Conservation (phyloP, 2,329 filamentous ascomycete genomes). For the Juglanconis oblonga region DNA sequence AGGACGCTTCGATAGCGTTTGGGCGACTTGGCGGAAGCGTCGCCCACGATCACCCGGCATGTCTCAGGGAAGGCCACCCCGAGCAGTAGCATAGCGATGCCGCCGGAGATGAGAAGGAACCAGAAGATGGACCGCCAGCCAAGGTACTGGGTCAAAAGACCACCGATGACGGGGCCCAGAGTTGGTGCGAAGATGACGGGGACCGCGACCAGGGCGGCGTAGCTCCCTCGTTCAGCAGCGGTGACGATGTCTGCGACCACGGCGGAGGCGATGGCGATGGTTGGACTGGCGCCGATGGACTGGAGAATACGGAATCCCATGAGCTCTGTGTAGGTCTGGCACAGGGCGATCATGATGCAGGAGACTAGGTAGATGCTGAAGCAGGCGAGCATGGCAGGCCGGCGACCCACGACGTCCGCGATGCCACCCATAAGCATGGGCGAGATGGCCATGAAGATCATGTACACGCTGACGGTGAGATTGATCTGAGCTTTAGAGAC, state of each 20-base stretch:
- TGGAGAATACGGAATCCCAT: conserved; percentile 55
- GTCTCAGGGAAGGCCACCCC: conserved; percentile 43
- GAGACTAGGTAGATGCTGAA: conserved; percentile 52
- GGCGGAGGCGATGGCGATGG: conserved; percentile 53
- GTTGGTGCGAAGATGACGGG: conserved; percentile 43
- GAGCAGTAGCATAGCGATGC: conserved; percentile 36
- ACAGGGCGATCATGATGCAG: conserved; percentile 50
- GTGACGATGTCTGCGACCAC: conserved; percentile 64
- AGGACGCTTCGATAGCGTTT: conserved; percentile 22
- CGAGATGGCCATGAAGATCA: conserved; percentile 58
- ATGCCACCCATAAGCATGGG: conserved; percentile 48
- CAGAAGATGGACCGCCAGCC: conserved; percentile 56
- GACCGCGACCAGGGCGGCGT: conserved; percentile 50
- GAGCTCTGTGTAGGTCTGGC: conserved; percentile 46
- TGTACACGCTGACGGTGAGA: conserved; percentile 52
- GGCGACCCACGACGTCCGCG: conserved; percentile 51
- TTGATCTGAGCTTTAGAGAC: conserved; percentile 43
- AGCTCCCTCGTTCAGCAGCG: conserved; percentile 58
- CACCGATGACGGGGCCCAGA: conserved; percentile 50
- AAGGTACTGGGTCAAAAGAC: conserved; percentile 46
- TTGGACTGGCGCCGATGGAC: conserved; percentile 55
- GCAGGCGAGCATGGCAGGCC: conserved; percentile 51
- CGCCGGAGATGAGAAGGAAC: conserved; percentile 46
- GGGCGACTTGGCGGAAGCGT: conserved; percentile 37
- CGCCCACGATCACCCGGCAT: conserved; percentile 40